Percentiles rank a stretch among this genome's conserved stretches.
phyloP scores from a whole-genome alignment of 1,284 basidiomycete species.

The Apiotrichum laibachii region DNA sequence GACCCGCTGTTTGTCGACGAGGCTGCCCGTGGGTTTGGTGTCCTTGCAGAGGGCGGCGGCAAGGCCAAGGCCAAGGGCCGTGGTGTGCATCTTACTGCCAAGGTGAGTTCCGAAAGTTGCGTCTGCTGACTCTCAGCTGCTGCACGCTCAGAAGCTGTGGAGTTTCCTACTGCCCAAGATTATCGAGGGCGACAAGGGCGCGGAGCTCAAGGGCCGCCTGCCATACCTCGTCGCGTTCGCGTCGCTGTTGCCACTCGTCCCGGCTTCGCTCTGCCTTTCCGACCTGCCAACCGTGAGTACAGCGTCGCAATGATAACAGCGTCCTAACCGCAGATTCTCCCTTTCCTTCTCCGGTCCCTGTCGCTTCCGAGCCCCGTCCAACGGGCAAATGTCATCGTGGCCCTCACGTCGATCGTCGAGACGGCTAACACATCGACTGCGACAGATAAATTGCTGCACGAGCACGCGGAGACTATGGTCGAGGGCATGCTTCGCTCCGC shows the following conservation, averaged over 20 bases:
- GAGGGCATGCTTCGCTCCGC: constrained; percentile 66
- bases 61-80: constrained; percentile 66
- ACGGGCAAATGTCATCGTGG: constrained; percentile 74
- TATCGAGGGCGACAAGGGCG: constrained; percentile 58
- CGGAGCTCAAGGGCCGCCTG: constrained; percentile 21
- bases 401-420: constrained; percentile 68
- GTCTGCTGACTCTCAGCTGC: constrained; percentile 57
- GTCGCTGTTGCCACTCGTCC: constrained; percentile 74
- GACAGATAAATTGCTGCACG: constrained; percentile 57
- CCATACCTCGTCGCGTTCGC: constrained; percentile 80
- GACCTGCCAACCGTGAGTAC: constrained; percentile 65
- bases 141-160: constrained; percentile 83
- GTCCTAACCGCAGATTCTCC: constrained; percentile 64
- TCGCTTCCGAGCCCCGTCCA: constrained; percentile 70
- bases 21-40: constrained; percentile 70
- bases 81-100: constrained; percentile 61
- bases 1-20: constrained; percentile 37
- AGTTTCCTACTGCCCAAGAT: constrained; percentile 71
- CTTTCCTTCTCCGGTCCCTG: constrained; percentile 80
- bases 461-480: constrained; percentile 68
- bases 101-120: constrained; percentile 55
- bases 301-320: background rate
- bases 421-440: constrained; percentile 54
- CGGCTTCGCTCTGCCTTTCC: constrained; percentile 66
- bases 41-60: constrained; percentile 56